These are phyloP conservation scores for Aspergillus transmontanensis DNA, from an alignment of 2,329 filamentous ascomycete genomes.

Conservation along the genomic window DNA sequence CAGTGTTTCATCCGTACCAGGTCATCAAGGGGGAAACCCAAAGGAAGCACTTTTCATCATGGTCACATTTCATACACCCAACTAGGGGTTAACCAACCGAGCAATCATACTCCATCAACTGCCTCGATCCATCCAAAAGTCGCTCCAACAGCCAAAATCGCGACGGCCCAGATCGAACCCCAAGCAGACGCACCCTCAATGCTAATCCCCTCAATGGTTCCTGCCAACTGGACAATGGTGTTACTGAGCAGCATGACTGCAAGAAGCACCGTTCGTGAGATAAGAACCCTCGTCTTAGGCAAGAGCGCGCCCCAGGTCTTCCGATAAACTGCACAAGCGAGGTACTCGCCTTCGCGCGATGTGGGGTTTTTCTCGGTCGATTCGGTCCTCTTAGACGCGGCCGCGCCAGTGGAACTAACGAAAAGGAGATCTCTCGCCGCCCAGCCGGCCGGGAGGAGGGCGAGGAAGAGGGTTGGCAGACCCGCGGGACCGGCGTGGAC, in stretches of 20 bases:
- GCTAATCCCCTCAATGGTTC: conserved; percentile 72
- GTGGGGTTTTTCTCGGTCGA: conserved; percentile 61
- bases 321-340: conserved; percentile 66
- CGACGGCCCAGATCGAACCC: conserved; percentile 72
- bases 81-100: not conserved
- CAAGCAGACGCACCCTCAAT: conserved; percentile 70
- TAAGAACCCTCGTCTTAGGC: conserved; percentile 63
- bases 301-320: conserved; percentile 64
- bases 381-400: conserved; percentile 43
- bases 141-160: conserved; percentile 31
- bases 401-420: conserved; percentile 51
- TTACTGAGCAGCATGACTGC: conserved; percentile 51
- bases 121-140: conserved; percentile 44
- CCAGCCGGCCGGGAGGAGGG: conserved; percentile 68
- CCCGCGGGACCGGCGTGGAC: conserved; percentile 66
- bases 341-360: conserved; percentile 68
- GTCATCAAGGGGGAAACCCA: not conserved
- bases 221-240: conserved; percentile 65
- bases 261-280: conserved; percentile 62
- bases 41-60: not conserved
- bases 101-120: conserved; percentile 38
- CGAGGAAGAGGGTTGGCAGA: conserved; percentile 47
- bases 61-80: not conserved
- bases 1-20: not conserved
- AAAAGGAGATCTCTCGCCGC: conserved; percentile 79